phyloP scores from a whole-genome alignment of 441 rosid species.

The Breynia disticha region DNA sequence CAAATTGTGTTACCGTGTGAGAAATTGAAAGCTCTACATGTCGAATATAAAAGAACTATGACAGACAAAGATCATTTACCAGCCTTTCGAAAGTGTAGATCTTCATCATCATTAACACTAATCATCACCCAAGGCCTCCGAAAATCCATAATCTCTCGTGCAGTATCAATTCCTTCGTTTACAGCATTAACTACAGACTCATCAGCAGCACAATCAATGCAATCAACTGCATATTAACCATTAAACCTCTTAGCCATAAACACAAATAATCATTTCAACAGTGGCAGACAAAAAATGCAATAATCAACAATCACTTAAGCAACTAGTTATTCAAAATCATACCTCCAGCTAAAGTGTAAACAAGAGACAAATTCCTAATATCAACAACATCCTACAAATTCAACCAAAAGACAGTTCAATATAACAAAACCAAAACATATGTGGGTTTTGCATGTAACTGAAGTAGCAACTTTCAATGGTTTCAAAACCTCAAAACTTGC shows the following conservation, averaged over 20 bases:
- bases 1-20: too few species aligned
- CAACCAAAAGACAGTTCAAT: not conserved
- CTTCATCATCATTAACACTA: slow-evolving; percentile 53
- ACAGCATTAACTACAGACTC: slow-evolving; percentile 50
- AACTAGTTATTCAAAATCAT: not conserved
- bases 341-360: slow-evolving; percentile 68
- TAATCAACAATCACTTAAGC: too few species aligned
- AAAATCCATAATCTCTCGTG: slow-evolving; percentile 28
- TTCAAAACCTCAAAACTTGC: slow-evolving; percentile 52
- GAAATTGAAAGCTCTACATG: too few species aligned
- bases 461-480: not conserved
- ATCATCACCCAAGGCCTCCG: slow-evolving; percentile 65
- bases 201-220: slow-evolving; percentile 67
- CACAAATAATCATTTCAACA: not conserved
- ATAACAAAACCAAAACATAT: slow-evolving; percentile 1
- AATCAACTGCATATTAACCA: slow-evolving; percentile 37
- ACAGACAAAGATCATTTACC: slow-evolving; percentile 17
- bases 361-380: slow-evolving; percentile 54
- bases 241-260: slow-evolving; percentile 6
- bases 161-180: slow-evolving; percentile 44
- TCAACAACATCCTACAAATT: slow-evolving; percentile 42
- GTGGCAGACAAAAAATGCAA: not conserved
- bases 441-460: not conserved
- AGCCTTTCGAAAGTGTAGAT: slow-evolving; percentile 65
- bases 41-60: not conserved